phyloP scores from a whole-genome alignment of 768 basidiomycete genomes.

The Naganishia onofrii region DNA sequence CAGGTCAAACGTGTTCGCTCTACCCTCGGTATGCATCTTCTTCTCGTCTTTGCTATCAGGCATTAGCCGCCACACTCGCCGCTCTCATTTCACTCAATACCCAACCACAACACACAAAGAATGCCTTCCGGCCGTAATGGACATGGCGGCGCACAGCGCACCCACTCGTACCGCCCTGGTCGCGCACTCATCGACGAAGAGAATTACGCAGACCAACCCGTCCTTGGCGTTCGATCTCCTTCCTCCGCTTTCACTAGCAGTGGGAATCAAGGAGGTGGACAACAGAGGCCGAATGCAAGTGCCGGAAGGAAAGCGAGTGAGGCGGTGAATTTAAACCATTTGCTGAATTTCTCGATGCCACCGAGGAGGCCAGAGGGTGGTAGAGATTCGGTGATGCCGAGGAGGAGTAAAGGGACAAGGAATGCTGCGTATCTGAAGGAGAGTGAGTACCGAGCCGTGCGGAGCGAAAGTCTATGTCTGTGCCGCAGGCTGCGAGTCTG shows the following conservation, averaged over 20 bases:
- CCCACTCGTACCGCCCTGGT: constrained; percentile 11
- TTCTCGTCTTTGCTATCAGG: not conserved
- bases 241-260: not conserved
- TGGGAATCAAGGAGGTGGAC: no score
- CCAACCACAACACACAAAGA: not conserved
- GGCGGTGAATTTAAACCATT: constrained; percentile 28
- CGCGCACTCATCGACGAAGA: constrained; percentile 12
- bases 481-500: not conserved
- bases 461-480: no score
- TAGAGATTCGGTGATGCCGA: constrained; percentile 4
- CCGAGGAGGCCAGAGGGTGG: constrained; percentile 3
- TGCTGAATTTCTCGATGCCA: constrained; percentile 31
- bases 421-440: constrained; percentile 28
- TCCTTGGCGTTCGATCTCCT: not conserved
- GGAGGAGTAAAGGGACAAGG: constrained; percentile 25
- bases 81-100: not conserved
- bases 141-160: no score
- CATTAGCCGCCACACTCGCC: not conserved
- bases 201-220: constrained; percentile 13
- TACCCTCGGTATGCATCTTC: no score
- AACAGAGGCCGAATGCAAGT: not conserved
- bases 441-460: constrained; percentile 14
- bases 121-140: constrained; percentile 11
- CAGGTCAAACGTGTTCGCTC: no score
- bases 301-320: constrained; percentile 21